Evolutionary conservation across 2,329 filamentous ascomycete genomes (phyloP).

Genomic region (Beauveria rudraprayagi): DNA sequence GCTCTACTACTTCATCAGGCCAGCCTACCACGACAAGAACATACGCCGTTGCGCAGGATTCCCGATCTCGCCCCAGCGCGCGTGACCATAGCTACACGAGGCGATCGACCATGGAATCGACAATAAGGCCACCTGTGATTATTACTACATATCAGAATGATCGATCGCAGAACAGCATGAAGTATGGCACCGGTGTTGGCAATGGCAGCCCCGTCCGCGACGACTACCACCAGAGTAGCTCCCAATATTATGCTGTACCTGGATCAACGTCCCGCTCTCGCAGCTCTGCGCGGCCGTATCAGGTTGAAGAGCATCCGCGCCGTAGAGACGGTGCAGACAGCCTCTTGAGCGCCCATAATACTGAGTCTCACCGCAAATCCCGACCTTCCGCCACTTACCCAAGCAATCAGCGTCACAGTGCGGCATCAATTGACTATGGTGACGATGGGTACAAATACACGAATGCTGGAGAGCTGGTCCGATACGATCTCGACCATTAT

Average conservation of each 20-base stretch:
- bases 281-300: conserved; percentile 39
- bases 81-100: conserved; percentile 41
- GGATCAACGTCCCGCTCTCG: conserved; percentile 32
- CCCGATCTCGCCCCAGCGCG: conserved; percentile 35
- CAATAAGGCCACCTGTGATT: conserved; percentile 44
- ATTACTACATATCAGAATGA: conserved; percentile 45
- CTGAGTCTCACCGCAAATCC: conserved; percentile 39
- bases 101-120: conserved; percentile 45
- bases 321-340: conserved; percentile 42
- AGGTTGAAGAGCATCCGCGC: conserved; percentile 43
- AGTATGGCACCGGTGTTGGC: conserved; percentile 29
- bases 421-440: conserved; percentile 42
- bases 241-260: conserved; percentile 20
- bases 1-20: conserved; percentile 26
- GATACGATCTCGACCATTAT: conserved; percentile 52
- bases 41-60: conserved; percentile 49
- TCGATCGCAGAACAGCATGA: conserved; percentile 31
- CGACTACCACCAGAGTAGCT: conserved; percentile 42
- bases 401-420: conserved; percentile 34
- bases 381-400: conserved; percentile 40
- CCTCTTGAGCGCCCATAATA: conserved; percentile 28
- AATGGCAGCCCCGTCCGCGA: conserved; percentile 42
- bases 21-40: conserved; percentile 42
- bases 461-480: conserved; percentile 52
- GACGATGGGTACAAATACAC: conserved; percentile 57